Percentiles rank a stretch among this genome's conserved stretches.
Conservation (phyloP, 2,329 filamentous ascomycete genomes). For the Dendrostoma leiphaemia region DNA sequence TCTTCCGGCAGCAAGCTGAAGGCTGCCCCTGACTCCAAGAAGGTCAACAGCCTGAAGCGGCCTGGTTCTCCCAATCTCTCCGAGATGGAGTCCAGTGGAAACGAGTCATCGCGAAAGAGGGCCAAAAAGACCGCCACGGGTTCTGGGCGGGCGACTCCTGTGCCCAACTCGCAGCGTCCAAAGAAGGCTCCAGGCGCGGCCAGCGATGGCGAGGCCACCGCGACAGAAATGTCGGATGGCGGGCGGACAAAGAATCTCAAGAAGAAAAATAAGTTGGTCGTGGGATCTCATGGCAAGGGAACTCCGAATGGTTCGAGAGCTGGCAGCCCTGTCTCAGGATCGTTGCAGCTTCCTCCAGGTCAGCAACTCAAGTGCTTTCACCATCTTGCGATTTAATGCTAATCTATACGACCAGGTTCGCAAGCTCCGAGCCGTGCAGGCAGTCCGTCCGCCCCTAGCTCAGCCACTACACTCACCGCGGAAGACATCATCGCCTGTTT, state of each 20-base stretch:
- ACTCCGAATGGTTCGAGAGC: constrained; percentile 61
- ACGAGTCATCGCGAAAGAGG: constrained; percentile 79
- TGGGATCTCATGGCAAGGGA: constrained; percentile 39
- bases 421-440: constrained; percentile 13
- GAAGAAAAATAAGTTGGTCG: constrained; percentile 42
- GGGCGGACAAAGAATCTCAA: constrained; percentile 54
- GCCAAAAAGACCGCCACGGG: constrained; percentile 61
- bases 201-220: constrained; percentile 72
- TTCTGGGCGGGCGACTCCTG: constrained; percentile 51
- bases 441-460: constrained; percentile 11
- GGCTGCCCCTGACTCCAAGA: constrained; percentile 46
- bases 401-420: constrained; percentile 4
- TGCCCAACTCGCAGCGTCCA: constrained; percentile 43
- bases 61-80: constrained; percentile 83
- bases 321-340: constrained; percentile 52
- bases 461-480: constrained; percentile 37
- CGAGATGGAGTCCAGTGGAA: constrained; percentile 74
- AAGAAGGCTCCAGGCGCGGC: constrained; percentile 56
- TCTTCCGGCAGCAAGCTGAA: constrained; percentile 42
- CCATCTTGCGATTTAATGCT: neutral
- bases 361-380: constrained; percentile 26
- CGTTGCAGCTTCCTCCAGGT: constrained; percentile 30
- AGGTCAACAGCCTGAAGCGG: constrained; percentile 70
- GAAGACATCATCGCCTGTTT: constrained; percentile 55
- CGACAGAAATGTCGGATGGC: constrained; percentile 64